A percentile compares a stretch with the other conserved stretches of the same genome.
Evolutionary conservation across 345 rosid species (phyloP).

Genomic region (Lepidium didymum): DNA sequence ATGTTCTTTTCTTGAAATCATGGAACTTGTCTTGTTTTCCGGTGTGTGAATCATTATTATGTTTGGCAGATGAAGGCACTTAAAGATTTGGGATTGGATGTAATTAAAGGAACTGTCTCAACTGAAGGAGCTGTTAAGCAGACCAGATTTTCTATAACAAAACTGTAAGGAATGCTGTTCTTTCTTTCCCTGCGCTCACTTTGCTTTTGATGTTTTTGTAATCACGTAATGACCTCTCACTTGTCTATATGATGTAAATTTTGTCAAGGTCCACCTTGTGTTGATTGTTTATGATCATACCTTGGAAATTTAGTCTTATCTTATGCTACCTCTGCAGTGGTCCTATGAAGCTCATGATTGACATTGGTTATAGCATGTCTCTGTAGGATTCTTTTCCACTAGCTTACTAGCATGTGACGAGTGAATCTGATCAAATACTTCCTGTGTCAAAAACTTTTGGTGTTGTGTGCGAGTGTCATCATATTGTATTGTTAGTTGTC

Average conservation of each 20-base stretch:
- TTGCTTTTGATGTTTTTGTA: neutral
- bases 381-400: neutral
- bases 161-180: conserved; percentile 47
- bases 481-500: neutral
- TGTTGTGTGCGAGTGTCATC: neutral
- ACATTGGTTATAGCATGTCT: neutral
- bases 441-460: neutral
- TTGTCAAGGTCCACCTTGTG: neutral
- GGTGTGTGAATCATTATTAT: neutral
- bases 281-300: neutral
- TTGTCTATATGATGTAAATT: neutral
- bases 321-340: neutral
- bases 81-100: conserved; percentile 87
- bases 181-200: neutral
- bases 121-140: conserved; percentile 76
- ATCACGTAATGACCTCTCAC: neutral
- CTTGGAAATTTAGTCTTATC: neutral
- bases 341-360: neutral
- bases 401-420: neutral
- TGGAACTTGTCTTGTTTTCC: neutral
- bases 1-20: neutral
- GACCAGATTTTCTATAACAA: conserved; percentile 65
- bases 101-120: conserved; percentile 69
- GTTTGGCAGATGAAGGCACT: conserved; percentile 70
- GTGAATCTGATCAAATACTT: neutral